Conservation (phyloP, 495 filamentous ascomycete genomes). For the Aspergillus panamensis region DNA sequence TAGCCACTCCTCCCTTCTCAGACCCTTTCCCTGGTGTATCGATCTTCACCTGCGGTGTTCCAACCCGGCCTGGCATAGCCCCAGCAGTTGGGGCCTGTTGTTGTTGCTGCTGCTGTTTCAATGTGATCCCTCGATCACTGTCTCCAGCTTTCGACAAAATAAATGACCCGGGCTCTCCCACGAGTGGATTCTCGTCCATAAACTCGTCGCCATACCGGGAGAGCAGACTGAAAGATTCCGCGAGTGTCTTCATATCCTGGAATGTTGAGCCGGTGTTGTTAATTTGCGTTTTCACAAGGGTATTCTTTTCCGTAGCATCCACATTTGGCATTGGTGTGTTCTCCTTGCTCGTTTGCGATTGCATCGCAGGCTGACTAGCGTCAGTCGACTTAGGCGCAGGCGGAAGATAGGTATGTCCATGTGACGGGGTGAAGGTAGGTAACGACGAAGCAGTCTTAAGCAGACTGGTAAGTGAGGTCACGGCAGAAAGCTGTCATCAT, state of each 20-base stretch:
- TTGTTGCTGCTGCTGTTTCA: constrained; percentile 19
- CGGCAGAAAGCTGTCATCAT: constrained; percentile 52
- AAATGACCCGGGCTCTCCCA: constrained; percentile 84
- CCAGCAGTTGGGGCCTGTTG: constrained; percentile 12
- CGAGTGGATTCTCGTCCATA: constrained; percentile 88
- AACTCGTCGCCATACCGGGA: constrained; percentile 69
- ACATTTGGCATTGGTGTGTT: constrained; percentile 59
- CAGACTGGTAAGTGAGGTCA: constrained; percentile 64
- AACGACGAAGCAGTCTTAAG: constrained; percentile 59
- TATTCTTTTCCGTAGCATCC: constrained; percentile 34
- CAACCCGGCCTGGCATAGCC: constrained; percentile 21
- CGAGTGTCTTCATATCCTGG: constrained; percentile 54
- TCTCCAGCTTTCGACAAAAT: constrained; percentile 56
- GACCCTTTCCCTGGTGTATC: constrained; percentile 38
- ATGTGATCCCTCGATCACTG: constrained; percentile 18
- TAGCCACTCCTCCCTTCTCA: constrained; percentile 30
- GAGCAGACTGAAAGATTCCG: constrained; percentile 64
- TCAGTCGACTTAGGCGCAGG: constrained; percentile 42
- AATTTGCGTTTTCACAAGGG: constrained; percentile 33
- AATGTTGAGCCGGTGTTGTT: constrained; percentile 27
- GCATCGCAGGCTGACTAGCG: constrained; percentile 29
- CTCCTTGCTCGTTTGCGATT: constrained; percentile 51
- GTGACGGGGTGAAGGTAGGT: constrained; percentile 67
- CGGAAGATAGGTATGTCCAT: constrained; percentile 70
- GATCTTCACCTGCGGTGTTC: constrained; percentile 40